phyloP scores from a whole-genome alignment of 2,329 filamentous ascomycete genomes.

The Pseudocercospora ulei region DNA sequence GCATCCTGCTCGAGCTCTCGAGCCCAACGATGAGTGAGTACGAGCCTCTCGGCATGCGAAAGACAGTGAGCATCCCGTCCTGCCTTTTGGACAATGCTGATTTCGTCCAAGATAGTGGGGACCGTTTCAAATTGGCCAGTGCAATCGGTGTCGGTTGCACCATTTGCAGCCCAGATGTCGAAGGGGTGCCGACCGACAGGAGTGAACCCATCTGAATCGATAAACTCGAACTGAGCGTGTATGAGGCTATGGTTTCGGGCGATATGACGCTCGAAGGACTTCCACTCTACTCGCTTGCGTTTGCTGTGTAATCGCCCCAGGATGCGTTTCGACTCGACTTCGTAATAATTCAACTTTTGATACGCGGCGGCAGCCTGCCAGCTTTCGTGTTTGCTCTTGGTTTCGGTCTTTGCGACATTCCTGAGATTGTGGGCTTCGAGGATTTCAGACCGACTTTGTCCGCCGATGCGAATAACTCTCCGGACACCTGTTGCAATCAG shows the following conservation, averaged over 20 bases:
- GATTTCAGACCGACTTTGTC: constrained; percentile 47
- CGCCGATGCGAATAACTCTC: constrained; percentile 54
- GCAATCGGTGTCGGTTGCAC: constrained; percentile 2
- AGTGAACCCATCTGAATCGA: background rate
- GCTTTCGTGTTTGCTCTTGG: constrained; percentile 38
- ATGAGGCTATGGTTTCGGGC: constrained; percentile 16
- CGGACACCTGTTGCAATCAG: constrained; percentile 45
- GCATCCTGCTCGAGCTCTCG: constrained; percentile 16
- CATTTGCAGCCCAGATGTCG: background rate
- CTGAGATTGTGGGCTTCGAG: constrained; percentile 47
- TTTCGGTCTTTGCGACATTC: constrained; percentile 28
- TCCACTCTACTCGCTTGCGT: constrained; percentile 3
- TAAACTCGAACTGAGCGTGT: constrained; percentile 18
- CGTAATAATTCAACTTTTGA: constrained; percentile 18
- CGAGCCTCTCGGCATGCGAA: no score
- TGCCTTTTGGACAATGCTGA: no score
- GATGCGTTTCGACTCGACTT: no score
- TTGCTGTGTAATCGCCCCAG: constrained; percentile 13
- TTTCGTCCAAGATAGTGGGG: no score
- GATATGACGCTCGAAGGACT: constrained; percentile 2
- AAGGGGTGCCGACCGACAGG: background rate
- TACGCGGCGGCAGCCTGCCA: constrained; percentile 19
- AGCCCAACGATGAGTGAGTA: constrained; percentile 3
- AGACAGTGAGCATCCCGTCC: no score
- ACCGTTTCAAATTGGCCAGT: constrained; percentile 1